Percentiles rank a stretch among this genome's conserved stretches.
Conservation (phyloP, 192 early-diverging fungal species). For the Geosiphon pyriformis region DNA sequence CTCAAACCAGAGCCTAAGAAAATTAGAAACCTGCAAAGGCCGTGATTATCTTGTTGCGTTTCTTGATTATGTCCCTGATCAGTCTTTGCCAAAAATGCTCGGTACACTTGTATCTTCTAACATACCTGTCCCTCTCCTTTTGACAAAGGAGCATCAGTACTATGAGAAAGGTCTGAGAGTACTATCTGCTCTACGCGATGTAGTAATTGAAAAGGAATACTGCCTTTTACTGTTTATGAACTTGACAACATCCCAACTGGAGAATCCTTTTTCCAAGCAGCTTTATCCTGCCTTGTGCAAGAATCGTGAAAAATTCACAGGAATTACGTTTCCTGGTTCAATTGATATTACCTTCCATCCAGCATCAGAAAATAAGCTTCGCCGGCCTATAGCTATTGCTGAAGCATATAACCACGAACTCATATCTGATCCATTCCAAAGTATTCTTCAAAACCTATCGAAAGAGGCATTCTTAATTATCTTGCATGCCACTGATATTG, state of each 20-base stretch:
- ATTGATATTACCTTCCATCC: constrained; percentile 6
- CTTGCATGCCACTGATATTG: not conserved
- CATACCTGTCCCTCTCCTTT: constrained; percentile 7
- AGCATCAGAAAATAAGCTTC: constrained; percentile 4
- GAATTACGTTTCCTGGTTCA: not conserved
- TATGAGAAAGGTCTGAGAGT: not conserved
- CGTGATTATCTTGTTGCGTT: constrained; percentile 4
- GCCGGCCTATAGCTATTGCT: not conserved
- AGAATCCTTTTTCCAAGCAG: not conserved
- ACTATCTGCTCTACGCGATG: not conserved
- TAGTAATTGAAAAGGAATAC: not conserved
- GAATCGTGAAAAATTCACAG: not conserved
- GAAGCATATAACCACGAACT: not conserved
- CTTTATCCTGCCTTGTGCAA: not conserved
- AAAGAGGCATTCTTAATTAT: not conserved
- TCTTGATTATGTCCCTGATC: constrained; percentile 1
- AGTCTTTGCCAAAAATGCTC: not conserved
- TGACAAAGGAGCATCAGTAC: not conserved
- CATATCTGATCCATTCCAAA: not conserved
- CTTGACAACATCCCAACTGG: not conserved
- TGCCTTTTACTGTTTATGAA: constrained; percentile 1
- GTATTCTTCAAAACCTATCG: not conserved
- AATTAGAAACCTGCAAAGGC: not conserved
- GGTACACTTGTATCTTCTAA: not conserved
- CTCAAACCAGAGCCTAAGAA: not conserved